Conservation (phyloP, 108 stramenopile species). For the Epithemia pelagica region DNA sequence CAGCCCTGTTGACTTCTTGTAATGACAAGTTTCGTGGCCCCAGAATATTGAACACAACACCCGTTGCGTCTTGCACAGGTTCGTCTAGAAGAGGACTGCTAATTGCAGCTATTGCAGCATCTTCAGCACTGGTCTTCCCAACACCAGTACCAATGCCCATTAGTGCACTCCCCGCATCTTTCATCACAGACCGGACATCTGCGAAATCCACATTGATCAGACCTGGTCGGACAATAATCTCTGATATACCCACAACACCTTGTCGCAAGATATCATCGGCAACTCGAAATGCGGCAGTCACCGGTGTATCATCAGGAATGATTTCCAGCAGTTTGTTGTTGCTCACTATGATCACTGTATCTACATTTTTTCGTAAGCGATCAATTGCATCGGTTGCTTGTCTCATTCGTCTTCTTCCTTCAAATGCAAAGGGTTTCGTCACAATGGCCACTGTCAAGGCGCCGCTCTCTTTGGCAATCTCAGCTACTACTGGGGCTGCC, state of each 20-base stretch:
- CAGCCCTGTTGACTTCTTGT: constrained; percentile 85
- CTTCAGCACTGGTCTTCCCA: constrained; percentile 81
- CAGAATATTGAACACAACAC: constrained; percentile 90
- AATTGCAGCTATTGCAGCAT: constrained; percentile 86
- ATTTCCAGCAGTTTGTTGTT: constrained; percentile 92
- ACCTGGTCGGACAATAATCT: constrained; percentile 88
- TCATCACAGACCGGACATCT: constrained; percentile 88
- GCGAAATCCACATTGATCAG: constrained; percentile 93
- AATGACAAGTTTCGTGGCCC: constrained; percentile 83
- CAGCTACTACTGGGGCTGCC: constrained; percentile 73
- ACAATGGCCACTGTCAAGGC: constrained; percentile 73
- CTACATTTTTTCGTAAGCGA: constrained; percentile 64
- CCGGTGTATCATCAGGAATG: constrained; percentile 85
- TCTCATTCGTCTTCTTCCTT: constrained; percentile 80
- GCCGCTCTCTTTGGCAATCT: constrained; percentile 60
- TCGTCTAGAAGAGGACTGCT: constrained; percentile 82
- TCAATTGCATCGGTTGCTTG: constrained; percentile 82
- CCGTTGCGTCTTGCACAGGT: constrained; percentile 83
- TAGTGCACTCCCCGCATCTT: constrained; percentile 85
- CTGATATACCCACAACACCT: constrained; percentile 88
- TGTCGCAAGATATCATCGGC: constrained; percentile 90
- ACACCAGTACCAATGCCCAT: constrained; percentile 88
- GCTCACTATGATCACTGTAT: constrained; percentile 89
- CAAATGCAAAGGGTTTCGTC: constrained; percentile 77
- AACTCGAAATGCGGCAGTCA: constrained; percentile 83